Conservation (phyloP, 805 yeast species). For the Metschnikowia lochheadii region DNA sequence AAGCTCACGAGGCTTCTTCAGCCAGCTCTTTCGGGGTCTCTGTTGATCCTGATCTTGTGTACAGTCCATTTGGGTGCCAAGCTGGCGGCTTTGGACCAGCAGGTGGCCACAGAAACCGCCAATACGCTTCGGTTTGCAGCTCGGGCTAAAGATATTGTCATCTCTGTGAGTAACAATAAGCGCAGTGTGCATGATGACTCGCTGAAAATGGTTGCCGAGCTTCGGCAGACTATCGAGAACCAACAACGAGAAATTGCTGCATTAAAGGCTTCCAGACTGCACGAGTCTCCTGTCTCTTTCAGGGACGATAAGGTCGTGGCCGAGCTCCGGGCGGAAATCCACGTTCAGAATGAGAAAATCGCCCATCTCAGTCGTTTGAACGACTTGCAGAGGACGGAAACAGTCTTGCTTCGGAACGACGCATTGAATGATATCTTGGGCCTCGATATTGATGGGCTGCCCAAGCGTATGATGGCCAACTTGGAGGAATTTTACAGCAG, state of each 20-base stretch:
- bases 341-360: conserved; percentile 58
- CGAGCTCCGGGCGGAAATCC: conserved; percentile 57
- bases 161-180: conserved; percentile 58
- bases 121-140: conserved; percentile 91
- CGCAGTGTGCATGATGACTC: conserved; percentile 32
- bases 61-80: conserved; percentile 66
- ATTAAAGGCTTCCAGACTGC: conserved; percentile 20
- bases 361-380: conserved; percentile 66
- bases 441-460: conserved; percentile 28
- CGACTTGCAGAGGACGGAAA: conserved; percentile 55
- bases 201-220: conserved; percentile 47
- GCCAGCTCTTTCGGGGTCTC: conserved; percentile 85
- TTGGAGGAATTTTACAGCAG: conserved; percentile 47
- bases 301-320: neutral
- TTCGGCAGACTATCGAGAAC: conserved; percentile 56
- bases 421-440: conserved; percentile 56
- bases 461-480: conserved; percentile 43
- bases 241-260: conserved; percentile 52
- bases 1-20: conserved; percentile 86
- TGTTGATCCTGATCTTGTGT: conserved; percentile 80
- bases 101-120: conserved; percentile 68
- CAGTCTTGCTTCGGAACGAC: conserved; percentile 55
- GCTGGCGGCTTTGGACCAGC: conserved; percentile 25
- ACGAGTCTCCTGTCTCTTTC: neutral
- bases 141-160: conserved; percentile 79